Evolutionary conservation across 1,284 basidiomycete species (phyloP), one percentile per base, ranked within the genome.

Genomic region (Xerocomus cyaneibrunnescens): DNA sequence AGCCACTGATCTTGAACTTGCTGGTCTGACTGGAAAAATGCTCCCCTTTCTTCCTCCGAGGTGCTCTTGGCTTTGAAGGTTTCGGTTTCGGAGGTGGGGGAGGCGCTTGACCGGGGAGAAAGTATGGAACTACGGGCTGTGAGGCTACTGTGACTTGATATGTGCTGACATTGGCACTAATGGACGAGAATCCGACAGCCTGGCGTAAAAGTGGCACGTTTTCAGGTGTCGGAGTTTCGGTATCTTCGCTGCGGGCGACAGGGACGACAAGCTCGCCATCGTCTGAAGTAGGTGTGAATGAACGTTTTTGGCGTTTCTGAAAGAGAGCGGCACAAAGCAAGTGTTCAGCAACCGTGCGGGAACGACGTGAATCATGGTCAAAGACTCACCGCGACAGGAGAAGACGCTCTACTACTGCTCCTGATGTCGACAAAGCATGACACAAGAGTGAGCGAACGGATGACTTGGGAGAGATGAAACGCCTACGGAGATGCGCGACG

Each of bases 381-480:
- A 14, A 14, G 46, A 69, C 74, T 62, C 56, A 76, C 79, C 56
- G 68, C 61, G 48, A 58, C 66, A 38, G 78, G 79, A 31, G 81
- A 81, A 27, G 78, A 77, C 56, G 80, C 81, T 49, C 77, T 71
- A 61, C 80, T 83, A 57, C 81, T 83, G 60, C 79, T 82, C 56
- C 80, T 83, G 54, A n/a, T 45, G 49, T 42, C 49, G 55, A 64
- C 52, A 35, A 47, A 52, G 37, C 40, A 16, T 1, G 8, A 14
- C 1, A 5, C 5, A 14, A 16, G 45, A 41, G 44, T 54, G 60
- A 53, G 35, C 30, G 51, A 31, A 44, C 40, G 27, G 35, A 50
- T 25, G 22, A n/a, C 3, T 34, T 17, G 44, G 25, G 32, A 45
- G 3, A n/a, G 37, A 9, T 25, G 45, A 39, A 34, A 43, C 36